phyloP scores from a whole-genome alignment of 2,329 filamentous ascomycete species.

The Colletotrichum sp. region DNA sequence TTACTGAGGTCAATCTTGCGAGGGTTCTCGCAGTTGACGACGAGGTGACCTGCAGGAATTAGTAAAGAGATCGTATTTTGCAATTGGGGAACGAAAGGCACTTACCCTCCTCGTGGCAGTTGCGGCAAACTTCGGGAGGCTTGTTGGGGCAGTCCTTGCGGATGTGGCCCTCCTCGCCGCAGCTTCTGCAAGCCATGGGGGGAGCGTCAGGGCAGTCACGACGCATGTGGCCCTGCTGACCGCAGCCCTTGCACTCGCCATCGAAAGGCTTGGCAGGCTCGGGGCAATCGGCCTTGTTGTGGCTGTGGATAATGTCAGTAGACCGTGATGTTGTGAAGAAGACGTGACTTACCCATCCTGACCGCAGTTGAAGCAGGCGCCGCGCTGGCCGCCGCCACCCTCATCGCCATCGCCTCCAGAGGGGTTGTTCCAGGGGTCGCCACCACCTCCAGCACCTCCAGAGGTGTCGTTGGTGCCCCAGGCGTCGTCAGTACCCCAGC shows the following conservation, averaged over 20 bases:
- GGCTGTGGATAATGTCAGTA: slow-evolving; percentile 23
- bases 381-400: slow-evolving; percentile 28
- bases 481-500: background rate
- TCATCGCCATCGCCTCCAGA: background rate
- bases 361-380: slow-evolving; percentile 40
- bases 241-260: slow-evolving; percentile 49
- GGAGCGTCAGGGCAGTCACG: slow-evolving; percentile 68
- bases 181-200: slow-evolving; percentile 64
- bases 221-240: slow-evolving; percentile 57
- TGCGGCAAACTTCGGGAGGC: slow-evolving; percentile 60
- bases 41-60: slow-evolving; percentile 54
- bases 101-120: slow-evolving; percentile 67
- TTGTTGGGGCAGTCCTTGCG: slow-evolving; percentile 68
- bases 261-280: slow-evolving; percentile 26
- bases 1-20: slow-evolving; percentile 62
- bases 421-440: slow-evolving; percentile 18
- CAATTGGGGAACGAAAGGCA: background rate
- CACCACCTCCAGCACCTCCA: background rate
- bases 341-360: slow-evolving; percentile 35
- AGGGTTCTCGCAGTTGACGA: slow-evolving; percentile 61
- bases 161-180: slow-evolving; percentile 60
- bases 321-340: slow-evolving; percentile 25
- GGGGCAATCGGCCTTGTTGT: slow-evolving; percentile 39
- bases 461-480: background rate
- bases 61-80: background rate